Percentiles rank a stretch among this genome's conserved stretches.
Evolutionary conservation across 169 alveolate genomes (phyloP).

Genomic region (Plasmodium yoelii): DNA sequence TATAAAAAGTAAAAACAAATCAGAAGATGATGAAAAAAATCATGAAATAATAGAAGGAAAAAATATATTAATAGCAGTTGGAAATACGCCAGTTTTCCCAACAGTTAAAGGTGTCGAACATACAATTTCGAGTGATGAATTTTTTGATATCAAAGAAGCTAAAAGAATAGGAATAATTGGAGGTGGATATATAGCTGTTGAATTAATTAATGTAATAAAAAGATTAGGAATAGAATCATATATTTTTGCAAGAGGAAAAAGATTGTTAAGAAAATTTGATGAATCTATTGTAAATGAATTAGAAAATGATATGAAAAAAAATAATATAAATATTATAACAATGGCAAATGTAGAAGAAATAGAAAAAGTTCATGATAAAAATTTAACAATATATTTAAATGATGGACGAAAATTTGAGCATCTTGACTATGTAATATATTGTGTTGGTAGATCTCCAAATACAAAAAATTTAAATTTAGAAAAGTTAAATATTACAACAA

Average conservation of each 20-base stretch:
- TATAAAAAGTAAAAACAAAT: conserved; percentile 7
- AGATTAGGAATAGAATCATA: conserved; percentile 92
- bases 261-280: conserved; percentile 79
- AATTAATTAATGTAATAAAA: conserved; percentile 92
- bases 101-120: conserved; percentile 87
- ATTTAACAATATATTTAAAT: conserved; percentile 92
- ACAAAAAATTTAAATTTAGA: conserved; percentile 63
- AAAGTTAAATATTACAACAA: conserved; percentile 19
- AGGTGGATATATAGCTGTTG: conserved; percentile 96
- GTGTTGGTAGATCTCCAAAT: conserved; percentile 73
- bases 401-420: conserved; percentile 94
- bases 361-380: conserved; percentile 84
- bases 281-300: conserved; percentile 82
- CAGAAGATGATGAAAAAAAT: conserved; percentile 19
- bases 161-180: conserved; percentile 94
- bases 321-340: conserved; percentile 83
- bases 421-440: conserved; percentile 69
- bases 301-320: conserved; percentile 89
- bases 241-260: conserved; percentile 85
- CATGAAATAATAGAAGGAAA: conserved; percentile 76
- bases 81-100: conserved; percentile 87
- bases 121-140: conserved; percentile 92
- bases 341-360: conserved; percentile 92
- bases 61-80: conserved; percentile 90
- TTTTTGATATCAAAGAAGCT: conserved; percentile 92